These are phyloP conservation scores for Magnaporthiopsis incrustans DNA, from an alignment of 2,329 filamentous ascomycete species.

Conservation along the genomic window DNA sequence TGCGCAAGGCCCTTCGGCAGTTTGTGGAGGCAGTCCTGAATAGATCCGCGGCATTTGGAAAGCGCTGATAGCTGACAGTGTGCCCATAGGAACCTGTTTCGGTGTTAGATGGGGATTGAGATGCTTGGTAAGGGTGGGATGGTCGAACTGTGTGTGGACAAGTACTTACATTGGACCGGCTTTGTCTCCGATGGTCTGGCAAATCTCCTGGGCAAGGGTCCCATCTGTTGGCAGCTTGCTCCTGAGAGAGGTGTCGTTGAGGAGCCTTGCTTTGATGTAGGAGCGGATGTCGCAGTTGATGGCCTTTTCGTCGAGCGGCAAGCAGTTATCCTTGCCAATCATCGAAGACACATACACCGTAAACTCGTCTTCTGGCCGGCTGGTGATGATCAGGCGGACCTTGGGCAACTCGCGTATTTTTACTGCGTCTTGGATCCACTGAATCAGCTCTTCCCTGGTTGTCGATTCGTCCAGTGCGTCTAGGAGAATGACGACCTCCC, in stretches of 20 bases:
- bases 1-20: background rate
- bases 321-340: background rate
- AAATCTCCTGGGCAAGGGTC: background rate
- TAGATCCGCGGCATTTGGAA: background rate
- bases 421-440: background rate
- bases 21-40: background rate
- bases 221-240: background rate
- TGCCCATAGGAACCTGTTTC: background rate
- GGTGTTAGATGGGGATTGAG: background rate
- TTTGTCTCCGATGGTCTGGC: background rate
- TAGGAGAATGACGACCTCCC: background rate
- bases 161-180: background rate
- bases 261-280: background rate
- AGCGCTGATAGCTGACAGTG: background rate
- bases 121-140: too few relatives aligned
- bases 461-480: background rate
- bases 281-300: background rate
- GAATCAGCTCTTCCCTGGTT: background rate
- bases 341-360: background rate
- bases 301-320: background rate
- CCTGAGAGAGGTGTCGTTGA: background rate
- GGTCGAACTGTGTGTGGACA: too few relatives aligned
- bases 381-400: background rate
- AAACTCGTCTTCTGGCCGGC: conserved; percentile 1
- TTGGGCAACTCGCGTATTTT: too few relatives aligned